Evolutionary conservation across 306 rosid genomes (phyloP).

Genomic region (Rosa persica): DNA sequence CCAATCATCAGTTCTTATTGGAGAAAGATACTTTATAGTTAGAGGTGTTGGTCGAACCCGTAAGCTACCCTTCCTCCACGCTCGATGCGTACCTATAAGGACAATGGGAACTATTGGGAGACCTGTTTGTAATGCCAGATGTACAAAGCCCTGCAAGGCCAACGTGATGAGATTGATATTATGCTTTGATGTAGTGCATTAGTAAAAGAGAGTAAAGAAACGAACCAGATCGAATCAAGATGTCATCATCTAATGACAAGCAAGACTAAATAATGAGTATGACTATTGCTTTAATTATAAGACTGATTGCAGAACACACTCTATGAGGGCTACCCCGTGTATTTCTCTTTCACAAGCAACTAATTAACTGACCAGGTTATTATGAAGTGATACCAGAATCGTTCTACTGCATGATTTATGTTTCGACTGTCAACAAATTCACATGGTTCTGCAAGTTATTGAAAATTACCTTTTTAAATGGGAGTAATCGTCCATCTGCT

Average conservation of each 20-base stretch:
- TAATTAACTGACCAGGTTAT: no score
- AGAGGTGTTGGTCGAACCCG: conserved; percentile 54
- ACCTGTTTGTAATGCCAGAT: conserved; percentile 58
- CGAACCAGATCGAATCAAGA: no score
- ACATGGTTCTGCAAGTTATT: no score
- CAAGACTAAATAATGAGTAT: no score
- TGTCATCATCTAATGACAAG: no score
- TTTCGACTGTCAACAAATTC: conserved; percentile 8
- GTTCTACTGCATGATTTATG: not conserved
- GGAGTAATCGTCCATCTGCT: conserved; percentile 50
- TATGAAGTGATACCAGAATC: not conserved
- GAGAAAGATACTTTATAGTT: conserved; percentile 50
- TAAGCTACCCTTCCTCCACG: conserved; percentile 65
- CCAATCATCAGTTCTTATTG: conserved; percentile 52
- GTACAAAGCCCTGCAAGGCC: conserved; percentile 59
- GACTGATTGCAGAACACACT: no score
- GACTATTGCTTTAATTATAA: no score
- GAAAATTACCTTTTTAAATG: conserved; percentile 54
- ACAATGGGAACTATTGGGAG: conserved; percentile 64
- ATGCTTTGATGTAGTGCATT: no score
- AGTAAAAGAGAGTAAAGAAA: no score
- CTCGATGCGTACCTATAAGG: conserved; percentile 55
- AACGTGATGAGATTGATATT: not conserved
- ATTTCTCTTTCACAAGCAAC: no score
- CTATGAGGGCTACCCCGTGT: no score